Conservation (phyloP, 345 rosid species). For the Luvunga scandens region DNA sequence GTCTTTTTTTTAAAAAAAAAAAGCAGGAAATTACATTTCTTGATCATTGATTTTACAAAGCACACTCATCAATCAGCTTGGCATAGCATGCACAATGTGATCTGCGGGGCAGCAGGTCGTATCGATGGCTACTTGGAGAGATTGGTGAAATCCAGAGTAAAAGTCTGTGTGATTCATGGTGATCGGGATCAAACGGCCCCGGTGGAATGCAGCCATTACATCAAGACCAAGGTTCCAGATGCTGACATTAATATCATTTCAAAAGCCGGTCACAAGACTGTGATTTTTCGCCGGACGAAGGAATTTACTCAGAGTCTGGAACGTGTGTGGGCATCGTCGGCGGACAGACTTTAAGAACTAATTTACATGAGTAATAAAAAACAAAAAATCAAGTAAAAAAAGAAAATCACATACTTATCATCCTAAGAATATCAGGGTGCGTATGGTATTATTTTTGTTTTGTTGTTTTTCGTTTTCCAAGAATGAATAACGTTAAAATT, state of each 20-base stretch:
- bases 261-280: conserved; percentile 44
- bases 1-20: too few species aligned
- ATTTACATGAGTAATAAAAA: too few species aligned
- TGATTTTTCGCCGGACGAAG: conserved; percentile 44
- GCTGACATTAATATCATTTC: conserved; percentile 41
- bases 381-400: too few species aligned
- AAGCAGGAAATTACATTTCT: conserved; percentile 44
- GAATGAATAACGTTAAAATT: too few species aligned
- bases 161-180: conserved; percentile 55
- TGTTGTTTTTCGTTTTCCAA: too few species aligned
- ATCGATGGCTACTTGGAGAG: conserved; percentile 45
- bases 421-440: too few species aligned
- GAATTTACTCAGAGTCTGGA: conserved; percentile 42
- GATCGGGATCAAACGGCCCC: conserved; percentile 51
- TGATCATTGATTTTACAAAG: conserved; percentile 41
- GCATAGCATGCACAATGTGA: conserved; percentile 77
- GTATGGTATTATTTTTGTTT: too few species aligned
- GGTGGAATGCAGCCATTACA: conserved; percentile 44
- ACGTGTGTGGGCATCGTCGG: conserved; percentile 42
- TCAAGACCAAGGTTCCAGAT: conserved; percentile 43
- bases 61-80: conserved; percentile 83
- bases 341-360: not conserved
- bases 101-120: conserved; percentile 69
- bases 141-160: conserved; percentile 28
- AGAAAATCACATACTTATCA: too few species aligned